Evolutionary conservation across 306 rosid genomes (phyloP).

Genomic region (Pyrus communis): DNA sequence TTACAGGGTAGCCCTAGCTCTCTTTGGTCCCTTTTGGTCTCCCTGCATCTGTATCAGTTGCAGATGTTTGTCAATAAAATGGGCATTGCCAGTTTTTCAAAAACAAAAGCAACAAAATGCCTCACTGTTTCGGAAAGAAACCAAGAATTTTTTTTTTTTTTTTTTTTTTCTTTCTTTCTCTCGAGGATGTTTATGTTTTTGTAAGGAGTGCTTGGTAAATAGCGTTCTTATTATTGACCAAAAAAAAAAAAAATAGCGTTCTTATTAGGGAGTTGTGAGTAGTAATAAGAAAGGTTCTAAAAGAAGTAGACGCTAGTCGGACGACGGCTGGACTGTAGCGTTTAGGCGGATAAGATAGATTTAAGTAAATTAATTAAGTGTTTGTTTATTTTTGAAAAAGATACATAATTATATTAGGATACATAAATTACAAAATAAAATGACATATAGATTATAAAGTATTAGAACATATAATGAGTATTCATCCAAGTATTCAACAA

Average conservation of each 20-base stretch:
- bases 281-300: background rate
- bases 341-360: too few relatives aligned
- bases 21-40: background rate
- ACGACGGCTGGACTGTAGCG: rapidly evolving
- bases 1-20: slow-evolving; percentile 19
- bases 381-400: too few relatives aligned
- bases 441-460: too few relatives aligned
- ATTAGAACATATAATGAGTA: too few relatives aligned
- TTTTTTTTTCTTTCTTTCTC: background rate
- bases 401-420: too few relatives aligned
- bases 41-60: background rate
- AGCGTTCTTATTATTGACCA: too few relatives aligned
- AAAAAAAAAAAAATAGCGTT: too few relatives aligned
- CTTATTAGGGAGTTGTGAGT: background rate
- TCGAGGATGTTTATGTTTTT: background rate
- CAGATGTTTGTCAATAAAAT: background rate
- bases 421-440: too few relatives aligned
- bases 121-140: background rate
- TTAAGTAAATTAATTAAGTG: too few relatives aligned
- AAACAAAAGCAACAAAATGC: background rate
- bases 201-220: too few relatives aligned
- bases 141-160: background rate
- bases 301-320: too few relatives aligned
- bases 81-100: background rate
- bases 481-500: too few relatives aligned